Percentiles rank a stretch among this genome's conserved stretches.
These are phyloP conservation scores for Ammopiptanthus mongolicus DNA, from an alignment of 306 rosid genomes.

Conservation along the genomic window DNA sequence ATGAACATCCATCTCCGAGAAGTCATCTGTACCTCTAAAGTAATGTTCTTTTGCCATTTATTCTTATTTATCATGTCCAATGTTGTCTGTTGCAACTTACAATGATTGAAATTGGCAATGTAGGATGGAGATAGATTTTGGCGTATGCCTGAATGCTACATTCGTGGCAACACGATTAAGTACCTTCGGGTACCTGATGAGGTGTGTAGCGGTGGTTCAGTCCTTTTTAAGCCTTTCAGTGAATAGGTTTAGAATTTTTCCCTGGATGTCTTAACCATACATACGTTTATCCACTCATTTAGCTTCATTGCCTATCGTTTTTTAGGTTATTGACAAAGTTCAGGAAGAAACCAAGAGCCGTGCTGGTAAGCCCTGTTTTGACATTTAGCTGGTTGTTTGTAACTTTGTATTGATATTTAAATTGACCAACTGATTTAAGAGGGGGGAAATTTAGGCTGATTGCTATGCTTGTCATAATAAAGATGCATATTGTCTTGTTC, in stretches of 20 bases:
- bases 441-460: neutral
- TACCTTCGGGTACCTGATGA: constrained; percentile 98
- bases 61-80: neutral
- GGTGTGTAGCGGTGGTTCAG: constrained; percentile 34
- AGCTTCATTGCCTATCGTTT: constrained; percentile 3
- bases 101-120: constrained; percentile 2
- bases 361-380: constrained; percentile 42
- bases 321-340: constrained; percentile 94
- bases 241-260: neutral
- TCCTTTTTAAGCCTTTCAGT: neutral
- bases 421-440: neutral
- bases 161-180: constrained; percentile 94
- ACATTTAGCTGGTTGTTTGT: constrained; percentile 2
- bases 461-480: neutral
- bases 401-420: constrained; percentile 10
- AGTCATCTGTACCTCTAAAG: constrained; percentile 96
- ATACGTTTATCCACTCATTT: constrained; percentile 15
- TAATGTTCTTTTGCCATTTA: constrained; percentile 19
- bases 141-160: constrained; percentile 98
- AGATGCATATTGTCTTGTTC: neutral
- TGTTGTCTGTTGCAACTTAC: neutral
- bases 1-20: constrained; percentile 99
- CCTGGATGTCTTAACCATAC: neutral
- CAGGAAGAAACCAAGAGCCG: constrained; percentile 99
- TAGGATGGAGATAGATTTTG: constrained; percentile 99